Evolutionary conservation across 2,329 filamentous ascomycete species (phyloP), one percentile per base, ranked within the genome.

Genomic region (Truncatella angustata): DNA sequence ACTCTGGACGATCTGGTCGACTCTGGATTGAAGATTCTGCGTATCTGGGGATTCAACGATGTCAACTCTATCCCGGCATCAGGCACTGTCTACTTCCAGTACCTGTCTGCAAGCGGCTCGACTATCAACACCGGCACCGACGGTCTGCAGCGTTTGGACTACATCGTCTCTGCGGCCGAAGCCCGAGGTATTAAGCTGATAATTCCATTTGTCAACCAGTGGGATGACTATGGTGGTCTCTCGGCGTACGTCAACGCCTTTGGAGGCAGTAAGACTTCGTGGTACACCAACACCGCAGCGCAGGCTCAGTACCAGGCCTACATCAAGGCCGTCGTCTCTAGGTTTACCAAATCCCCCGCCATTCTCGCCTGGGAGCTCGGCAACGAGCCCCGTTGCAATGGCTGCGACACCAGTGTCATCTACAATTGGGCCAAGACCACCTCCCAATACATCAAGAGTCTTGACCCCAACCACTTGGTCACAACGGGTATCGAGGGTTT

Each of bases 151-250:
- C 77, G 83, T 12, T 77, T 88, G 2, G 85, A 88, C 61, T 81
- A 81, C 49, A 82, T 87, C 1, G 83, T 88, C 49, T 64, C 74
- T 35, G 72, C 79, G 0, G 84, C 84, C 4, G 82, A 85, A 64
- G 71, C 73, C 50, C 73, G 79, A 50, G 80, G 79, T 4, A 73
- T 88, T 58, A 85, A 85, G 64, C 70, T 87, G 4, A 84, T 88
- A 55, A 78, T 85, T 62, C 79, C 82, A 58, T 82, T 87, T 39
- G 81, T 87, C 51, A 88, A 88, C 69, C 82, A 88, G 69, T 89
- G 85, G 84, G 73, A 73, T 42, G 86, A 88, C 61, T 87, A 86
- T 28, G 85, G 84, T 16, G 85, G 85, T 28, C 87, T 87, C 63
- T 71, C 73, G 12, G 80, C 81, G 9, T 87, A 87, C 62, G 75